phyloP scores from a whole-genome alignment of 2,329 filamentous ascomycete species.

The Alternaria atra region DNA sequence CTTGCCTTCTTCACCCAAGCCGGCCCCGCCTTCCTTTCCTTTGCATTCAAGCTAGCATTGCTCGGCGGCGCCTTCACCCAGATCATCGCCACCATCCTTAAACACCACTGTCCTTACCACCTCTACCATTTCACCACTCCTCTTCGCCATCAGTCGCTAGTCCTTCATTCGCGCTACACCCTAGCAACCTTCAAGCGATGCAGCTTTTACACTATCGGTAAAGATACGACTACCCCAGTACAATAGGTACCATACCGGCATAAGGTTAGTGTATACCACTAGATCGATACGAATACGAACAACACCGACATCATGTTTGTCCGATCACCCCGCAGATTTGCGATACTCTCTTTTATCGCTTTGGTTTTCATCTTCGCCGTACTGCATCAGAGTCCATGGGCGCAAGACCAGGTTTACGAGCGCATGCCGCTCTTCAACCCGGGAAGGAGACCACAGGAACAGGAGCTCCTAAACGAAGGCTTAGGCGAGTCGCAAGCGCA shows the following conservation, averaged over 20 bases:
- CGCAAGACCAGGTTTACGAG: conserved; percentile 36
- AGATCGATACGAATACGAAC: conserved; percentile 32
- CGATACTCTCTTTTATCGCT: conserved; percentile 46
- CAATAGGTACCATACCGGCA: conserved; percentile 19
- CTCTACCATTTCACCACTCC: background rate
- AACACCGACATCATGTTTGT: conserved; percentile 41
- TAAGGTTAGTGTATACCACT: conserved; percentile 27
- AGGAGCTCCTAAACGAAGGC: conserved; percentile 19
- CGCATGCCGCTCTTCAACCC: conserved; percentile 33
- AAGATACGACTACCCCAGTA: conserved; percentile 24
- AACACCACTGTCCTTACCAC: conserved; percentile 17
- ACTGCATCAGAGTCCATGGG: conserved; percentile 42
- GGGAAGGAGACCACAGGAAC: conserved; percentile 19
- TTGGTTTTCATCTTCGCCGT: conserved; percentile 46
- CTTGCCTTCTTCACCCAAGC: conserved; percentile 11
- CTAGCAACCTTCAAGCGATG: conserved; percentile 25
- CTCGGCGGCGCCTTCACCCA: background rate
- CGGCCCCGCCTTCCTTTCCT: conserved; percentile 17
- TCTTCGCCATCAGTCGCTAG: conserved; percentile 12
- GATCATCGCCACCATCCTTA: background rate
- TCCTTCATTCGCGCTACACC: conserved; percentile 11
- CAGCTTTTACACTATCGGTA: conserved; percentile 26
- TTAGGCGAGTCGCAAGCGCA: conserved; percentile 22
- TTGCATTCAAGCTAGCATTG: conserved; percentile 7
- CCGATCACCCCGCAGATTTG: conserved; percentile 51